Base-by-base conservation (phyloP, 768 basidiomycete genomes). In the Lactarius trivialis region DNA sequence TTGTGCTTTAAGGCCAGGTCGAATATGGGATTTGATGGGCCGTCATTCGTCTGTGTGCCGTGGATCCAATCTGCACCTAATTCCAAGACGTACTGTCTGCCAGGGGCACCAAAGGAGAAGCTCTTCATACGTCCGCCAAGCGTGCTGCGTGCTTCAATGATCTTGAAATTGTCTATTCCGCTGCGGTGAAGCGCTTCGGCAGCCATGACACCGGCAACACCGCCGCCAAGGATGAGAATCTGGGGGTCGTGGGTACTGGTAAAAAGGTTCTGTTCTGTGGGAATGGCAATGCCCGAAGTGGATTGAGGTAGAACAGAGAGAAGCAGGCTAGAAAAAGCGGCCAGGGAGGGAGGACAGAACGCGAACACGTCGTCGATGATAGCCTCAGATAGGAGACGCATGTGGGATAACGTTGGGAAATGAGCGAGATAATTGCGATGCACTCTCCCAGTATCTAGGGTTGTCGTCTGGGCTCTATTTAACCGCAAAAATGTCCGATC, bases 221-320 rank as follows among this genome's bases (percentile, higher is more conserved):
- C 86, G 34, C 84, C 85, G 5, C 86, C 86, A 28, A 87, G 77
- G 56, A 88, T 82, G 43, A 88, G 77, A 15, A 85, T 79, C 8
- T 69, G 75, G 14, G 70, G 68, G 52, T 71, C 68, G 53, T 63
- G 70, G 41, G 71, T 21, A 72, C n/a, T 34, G 34, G 63, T 54
- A 24, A 55, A 8, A 55, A 50, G 61, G 32, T 37, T 43, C 51
- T 48, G 37, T 14, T 41, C 34, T 19, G 43, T 19, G 21, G 60
- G 53, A 39, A 60, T 24, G 37, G 37, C 45, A 30, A 61, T 45
- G 21, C 55, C 45, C 19, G 61, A 56, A n/a, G 50, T 57, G 36
- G 56, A 21, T 26, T 33, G 56, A 58, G 54, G 63, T 33, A 60
- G 9, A 41, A 53, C 52, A 5, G 53, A 50, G 51, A 64, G 56